Evolutionary conservation across 306 rosid genomes (phyloP).

Genomic region (Lathyrus sativus): DNA sequence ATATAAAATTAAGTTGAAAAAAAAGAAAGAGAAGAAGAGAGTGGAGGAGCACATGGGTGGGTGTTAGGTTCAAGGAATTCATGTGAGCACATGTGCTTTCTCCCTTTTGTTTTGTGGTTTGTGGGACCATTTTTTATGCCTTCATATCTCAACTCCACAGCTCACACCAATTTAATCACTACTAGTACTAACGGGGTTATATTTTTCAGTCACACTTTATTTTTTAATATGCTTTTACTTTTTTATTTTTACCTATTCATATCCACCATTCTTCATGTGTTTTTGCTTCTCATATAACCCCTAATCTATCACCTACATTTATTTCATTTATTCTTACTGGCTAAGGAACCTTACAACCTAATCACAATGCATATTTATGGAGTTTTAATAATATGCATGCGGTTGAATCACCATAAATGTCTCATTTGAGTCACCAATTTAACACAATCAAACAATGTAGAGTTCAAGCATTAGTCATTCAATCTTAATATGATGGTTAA

Average conservation of each 20-base stretch:
- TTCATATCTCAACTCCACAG: conserved; percentile 6
- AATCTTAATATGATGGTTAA: neutral
- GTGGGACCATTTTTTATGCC: conserved; percentile 52
- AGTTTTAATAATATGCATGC: neutral
- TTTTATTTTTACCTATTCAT: conserved; percentile 3
- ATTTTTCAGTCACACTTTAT: conserved; percentile 11
- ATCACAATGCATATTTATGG: neutral
- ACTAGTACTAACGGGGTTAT: conserved; percentile 30
- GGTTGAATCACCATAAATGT: neutral
- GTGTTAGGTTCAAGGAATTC: conserved; percentile 88
- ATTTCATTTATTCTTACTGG: neutral
- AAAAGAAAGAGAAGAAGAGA: conserved; percentile 39
- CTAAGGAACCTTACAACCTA: conserved; percentile 7
- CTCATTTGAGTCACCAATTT: neutral
- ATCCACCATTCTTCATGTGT: neutral
- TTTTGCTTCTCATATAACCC: neutral
- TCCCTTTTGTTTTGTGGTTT: conserved; percentile 38
- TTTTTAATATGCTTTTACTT: conserved; percentile 11
- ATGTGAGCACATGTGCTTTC: conserved; percentile 94
- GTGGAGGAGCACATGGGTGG: conserved; percentile 88
- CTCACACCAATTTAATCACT: neutral
- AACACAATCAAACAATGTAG: neutral
- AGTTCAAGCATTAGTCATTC: neutral
- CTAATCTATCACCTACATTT: neutral
- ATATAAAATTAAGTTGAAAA: neutral